Conservation (phyloP, 106 monocot genomes). For the Gastrodia elata region DNA sequence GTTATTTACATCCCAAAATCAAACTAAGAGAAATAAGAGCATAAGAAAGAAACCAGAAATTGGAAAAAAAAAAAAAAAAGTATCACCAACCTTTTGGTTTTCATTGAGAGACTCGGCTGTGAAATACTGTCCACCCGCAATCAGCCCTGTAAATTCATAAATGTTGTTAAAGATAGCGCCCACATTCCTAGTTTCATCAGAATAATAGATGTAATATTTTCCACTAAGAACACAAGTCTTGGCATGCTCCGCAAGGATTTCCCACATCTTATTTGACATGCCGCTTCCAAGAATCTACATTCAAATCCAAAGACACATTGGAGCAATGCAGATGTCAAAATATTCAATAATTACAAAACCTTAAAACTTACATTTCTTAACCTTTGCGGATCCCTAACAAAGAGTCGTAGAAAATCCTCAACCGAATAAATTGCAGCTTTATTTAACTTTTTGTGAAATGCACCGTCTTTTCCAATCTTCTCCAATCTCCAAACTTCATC, state of each 20-base stretch:
- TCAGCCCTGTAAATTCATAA: conserved; percentile 80
- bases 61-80: background rate
- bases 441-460: conserved; percentile 88
- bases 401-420: conserved; percentile 81
- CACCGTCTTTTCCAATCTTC: conserved; percentile 95
- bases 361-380: conserved; percentile 57
- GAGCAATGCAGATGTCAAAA: background rate
- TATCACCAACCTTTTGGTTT: conserved; percentile 54
- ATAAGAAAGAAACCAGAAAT: background rate
- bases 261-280: conserved; percentile 99
- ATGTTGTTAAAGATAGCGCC: conserved; percentile 95
- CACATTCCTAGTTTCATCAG: conserved; percentile 60
- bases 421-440: conserved; percentile 52
- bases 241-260: conserved; percentile 82
- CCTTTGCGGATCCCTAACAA: conserved; percentile 58
- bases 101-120: conserved; percentile 70
- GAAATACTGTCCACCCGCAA: conserved; percentile 57
- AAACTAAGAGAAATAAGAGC: background rate
- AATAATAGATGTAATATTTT: conserved; percentile 77
- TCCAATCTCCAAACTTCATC: conserved; percentile 99
- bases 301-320: conserved; percentile 6
- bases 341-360: background rate
- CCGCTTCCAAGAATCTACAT: conserved; percentile 78
- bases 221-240: conserved; percentile 87
- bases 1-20: background rate